These are phyloP conservation scores for Allium cepa DNA, from an alignment of 106 monocot species.

Conservation along the genomic window DNA sequence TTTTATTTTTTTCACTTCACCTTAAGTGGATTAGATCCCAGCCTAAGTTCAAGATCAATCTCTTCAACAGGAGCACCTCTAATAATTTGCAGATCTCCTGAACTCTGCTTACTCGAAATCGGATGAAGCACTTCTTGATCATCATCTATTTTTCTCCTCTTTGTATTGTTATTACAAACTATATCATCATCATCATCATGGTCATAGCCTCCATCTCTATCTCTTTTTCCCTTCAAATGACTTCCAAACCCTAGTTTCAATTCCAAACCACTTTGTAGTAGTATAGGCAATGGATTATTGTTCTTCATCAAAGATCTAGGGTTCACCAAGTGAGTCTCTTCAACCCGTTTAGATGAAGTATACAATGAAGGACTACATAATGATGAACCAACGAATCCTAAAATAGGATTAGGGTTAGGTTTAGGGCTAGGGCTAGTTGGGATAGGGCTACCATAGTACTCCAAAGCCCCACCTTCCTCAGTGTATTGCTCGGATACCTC, in stretches of 20 bases:
- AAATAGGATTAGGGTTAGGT: conserved; percentile 21
- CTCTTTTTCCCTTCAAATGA: conserved; percentile 8
- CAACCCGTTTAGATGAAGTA: not conserved
- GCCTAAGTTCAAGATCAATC: conserved; percentile 58
- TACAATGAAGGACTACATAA: conserved; percentile 13
- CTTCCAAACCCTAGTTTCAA: conserved; percentile 25
- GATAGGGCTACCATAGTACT: not conserved
- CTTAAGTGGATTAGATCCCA: conserved; percentile 30
- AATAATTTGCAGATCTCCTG: conserved; percentile 22
- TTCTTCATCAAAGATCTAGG: not conserved
- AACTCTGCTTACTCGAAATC: not conserved
- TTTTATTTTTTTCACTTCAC: conserved; percentile 18
- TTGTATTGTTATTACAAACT: not conserved
- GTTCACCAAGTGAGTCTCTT: not conserved
- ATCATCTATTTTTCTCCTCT: conserved; percentile 12
- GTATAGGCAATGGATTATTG: conserved; percentile 7
- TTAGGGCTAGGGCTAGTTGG: conserved; percentile 24
- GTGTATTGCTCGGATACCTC: conserved; percentile 2
- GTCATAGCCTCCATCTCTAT: conserved; percentile 6
- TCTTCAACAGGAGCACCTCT: conserved; percentile 31
- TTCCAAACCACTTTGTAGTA: conserved; percentile 1
- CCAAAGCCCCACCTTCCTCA: conserved; percentile 8
- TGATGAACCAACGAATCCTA: conserved; percentile 14
- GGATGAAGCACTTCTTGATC: conserved; percentile 1
- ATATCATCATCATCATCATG: conserved; percentile 16